Percentiles rank a stretch among this genome's conserved stretches.
Conservation (phyloP, 352 stramenopile genomes). For the Phytophthora hybrid region DNA sequence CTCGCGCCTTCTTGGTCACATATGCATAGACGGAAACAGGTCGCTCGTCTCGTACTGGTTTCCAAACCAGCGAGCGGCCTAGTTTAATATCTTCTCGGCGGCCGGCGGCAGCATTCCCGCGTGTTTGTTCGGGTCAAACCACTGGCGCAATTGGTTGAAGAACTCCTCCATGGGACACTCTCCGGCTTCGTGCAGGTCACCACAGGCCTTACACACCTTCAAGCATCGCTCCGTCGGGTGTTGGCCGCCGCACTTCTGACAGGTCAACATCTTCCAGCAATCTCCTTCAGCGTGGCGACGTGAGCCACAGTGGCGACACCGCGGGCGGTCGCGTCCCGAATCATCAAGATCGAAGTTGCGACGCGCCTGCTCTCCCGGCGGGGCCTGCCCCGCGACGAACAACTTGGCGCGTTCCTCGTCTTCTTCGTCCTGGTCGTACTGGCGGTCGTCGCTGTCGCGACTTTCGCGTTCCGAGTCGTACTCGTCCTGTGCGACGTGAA, state of each 20-base stretch:
- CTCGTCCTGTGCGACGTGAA: background rate
- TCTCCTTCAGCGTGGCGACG: background rate
- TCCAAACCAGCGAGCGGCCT: background rate
- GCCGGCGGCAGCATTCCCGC: background rate
- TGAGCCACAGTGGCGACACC: slow-evolving; percentile 15
- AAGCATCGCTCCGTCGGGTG: background rate
- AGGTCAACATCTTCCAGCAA: background rate
- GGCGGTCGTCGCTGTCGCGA: slow-evolving; percentile 1
- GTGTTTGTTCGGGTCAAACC: background rate
- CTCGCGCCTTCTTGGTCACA: no score
- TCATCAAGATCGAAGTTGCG: background rate
- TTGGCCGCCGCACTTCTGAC: background rate
- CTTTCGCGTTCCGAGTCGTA: slow-evolving; percentile 5
- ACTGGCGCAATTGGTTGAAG: background rate
- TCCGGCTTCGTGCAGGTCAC: background rate
- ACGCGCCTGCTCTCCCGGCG: background rate
- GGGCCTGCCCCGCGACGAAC: background rate
- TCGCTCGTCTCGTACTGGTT: background rate
- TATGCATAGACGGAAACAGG: background rate
- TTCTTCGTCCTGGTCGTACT: slow-evolving; percentile 11
- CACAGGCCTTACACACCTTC: background rate
- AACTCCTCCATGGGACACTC: background rate
- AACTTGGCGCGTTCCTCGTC: slow-evolving; percentile 13
- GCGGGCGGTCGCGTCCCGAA: background rate
- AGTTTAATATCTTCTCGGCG: background rate